Percentiles rank a stretch among this genome's conserved stretches.
These are phyloP conservation scores for Albugo candida DNA, from an alignment of 352 stramenopile genomes.

Conservation along the genomic window DNA sequence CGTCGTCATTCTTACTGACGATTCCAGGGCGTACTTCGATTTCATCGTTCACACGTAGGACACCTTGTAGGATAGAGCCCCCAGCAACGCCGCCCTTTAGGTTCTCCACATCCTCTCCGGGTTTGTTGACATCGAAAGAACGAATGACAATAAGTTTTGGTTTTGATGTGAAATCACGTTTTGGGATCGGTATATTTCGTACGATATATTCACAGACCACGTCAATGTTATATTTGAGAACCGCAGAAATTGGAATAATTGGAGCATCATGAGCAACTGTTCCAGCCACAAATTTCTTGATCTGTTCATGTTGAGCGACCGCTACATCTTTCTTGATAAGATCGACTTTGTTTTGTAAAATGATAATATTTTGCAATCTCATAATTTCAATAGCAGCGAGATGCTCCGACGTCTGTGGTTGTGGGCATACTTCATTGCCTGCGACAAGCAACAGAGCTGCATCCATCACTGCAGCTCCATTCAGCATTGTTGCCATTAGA, in stretches of 20 bases:
- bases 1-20: slow-evolving; percentile 95
- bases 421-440: slow-evolving; percentile 95
- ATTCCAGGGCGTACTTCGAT: slow-evolving; percentile 99
- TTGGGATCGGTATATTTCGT: slow-evolving; percentile 96
- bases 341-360: slow-evolving; percentile 99
- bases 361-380: slow-evolving; percentile 99
- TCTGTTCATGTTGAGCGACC: slow-evolving; percentile 94
- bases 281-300: slow-evolving; percentile 80
- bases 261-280: slow-evolving; percentile 91
- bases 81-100: slow-evolving; percentile 86
- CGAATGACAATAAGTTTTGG: slow-evolving; percentile 99
- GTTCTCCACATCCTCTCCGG: slow-evolving; percentile 95
- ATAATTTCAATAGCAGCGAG: slow-evolving; percentile 99
- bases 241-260: slow-evolving; percentile 98
- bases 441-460: slow-evolving; percentile 96
- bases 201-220: slow-evolving; percentile 99
- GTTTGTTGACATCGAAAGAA: slow-evolving; percentile 99
- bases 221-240: slow-evolving; percentile 99
- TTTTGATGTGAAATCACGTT: slow-evolving; percentile 94
- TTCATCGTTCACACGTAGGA: slow-evolving; percentile 94
- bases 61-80: slow-evolving; percentile 91
- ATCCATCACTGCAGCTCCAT: slow-evolving; percentile 99
- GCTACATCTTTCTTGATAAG: slow-evolving; percentile 98
- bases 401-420: slow-evolving; percentile 99
- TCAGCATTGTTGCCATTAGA: slow-evolving; percentile 99